Percentiles rank a stretch among this genome's conserved stretches.
These are phyloP conservation scores for Scytalidium lignicola DNA, from an alignment of 2,329 filamentous ascomycete species.

Conservation along the genomic window DNA sequence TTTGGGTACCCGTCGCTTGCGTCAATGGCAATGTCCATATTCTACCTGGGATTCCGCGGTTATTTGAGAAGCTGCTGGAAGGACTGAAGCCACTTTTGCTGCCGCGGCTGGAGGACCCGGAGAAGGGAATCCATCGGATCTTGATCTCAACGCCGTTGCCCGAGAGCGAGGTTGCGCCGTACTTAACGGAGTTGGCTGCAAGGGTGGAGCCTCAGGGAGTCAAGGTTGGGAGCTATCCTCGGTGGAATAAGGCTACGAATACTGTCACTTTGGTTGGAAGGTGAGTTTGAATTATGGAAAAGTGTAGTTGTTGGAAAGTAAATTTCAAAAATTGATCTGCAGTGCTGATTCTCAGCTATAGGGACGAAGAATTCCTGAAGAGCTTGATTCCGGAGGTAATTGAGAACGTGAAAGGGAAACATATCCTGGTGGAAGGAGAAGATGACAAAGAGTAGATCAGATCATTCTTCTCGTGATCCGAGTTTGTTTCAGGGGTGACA, in stretches of 20 bases:
- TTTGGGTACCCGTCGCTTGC: slow-evolving; percentile 87
- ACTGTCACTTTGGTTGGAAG: slow-evolving; percentile 80
- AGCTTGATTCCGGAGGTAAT: slow-evolving; percentile 73
- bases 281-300: slow-evolving; percentile 29
- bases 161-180: slow-evolving; percentile 80
- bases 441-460: slow-evolving; percentile 44
- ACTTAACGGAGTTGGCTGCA: slow-evolving; percentile 72
- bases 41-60: slow-evolving; percentile 77
- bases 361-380: slow-evolving; percentile 72
- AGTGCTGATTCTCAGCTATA: slow-evolving; percentile 22
- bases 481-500: no score
- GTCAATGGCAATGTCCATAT: slow-evolving; percentile 95
- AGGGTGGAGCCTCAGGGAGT: slow-evolving; percentile 70
- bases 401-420: slow-evolving; percentile 66
- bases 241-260: slow-evolving; percentile 83
- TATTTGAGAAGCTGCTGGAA: slow-evolving; percentile 75
- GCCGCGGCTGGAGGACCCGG: slow-evolving; percentile 69
- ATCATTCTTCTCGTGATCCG: background rate
- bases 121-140: slow-evolving; percentile 73
- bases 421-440: slow-evolving; percentile 67
- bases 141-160: slow-evolving; percentile 82
- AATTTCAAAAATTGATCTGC: background rate
- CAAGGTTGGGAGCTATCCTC: slow-evolving; percentile 92
- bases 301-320: background rate
- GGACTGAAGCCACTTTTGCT: slow-evolving; percentile 67